A percentile compares a stretch with the other conserved stretches of the same genome.
Conservation (phyloP, 2,329 filamentous ascomycete genomes). For the Cadophora gregata region DNA sequence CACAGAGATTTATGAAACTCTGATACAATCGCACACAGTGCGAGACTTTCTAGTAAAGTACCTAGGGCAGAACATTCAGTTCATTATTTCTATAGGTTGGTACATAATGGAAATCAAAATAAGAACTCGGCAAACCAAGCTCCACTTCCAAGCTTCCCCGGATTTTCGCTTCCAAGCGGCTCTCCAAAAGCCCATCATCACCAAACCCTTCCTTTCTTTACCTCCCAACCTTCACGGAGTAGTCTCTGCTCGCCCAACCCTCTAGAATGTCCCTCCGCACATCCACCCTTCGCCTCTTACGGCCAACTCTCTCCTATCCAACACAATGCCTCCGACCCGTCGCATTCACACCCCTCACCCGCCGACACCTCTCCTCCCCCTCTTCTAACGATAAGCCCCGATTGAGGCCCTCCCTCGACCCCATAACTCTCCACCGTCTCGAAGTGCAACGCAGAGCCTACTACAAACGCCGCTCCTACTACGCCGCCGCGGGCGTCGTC, state of each 20-base stretch:
- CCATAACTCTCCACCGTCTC: constrained; percentile 41
- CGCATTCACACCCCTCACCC: background rate
- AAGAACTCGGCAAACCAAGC: constrained; percentile 16
- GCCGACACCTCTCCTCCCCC: constrained; percentile 12
- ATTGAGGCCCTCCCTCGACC: constrained; percentile 33
- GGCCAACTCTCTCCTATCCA: constrained; percentile 3
- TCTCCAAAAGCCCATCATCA: constrained; percentile 23
- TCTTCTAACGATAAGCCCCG: constrained; percentile 20
- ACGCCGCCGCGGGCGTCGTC: constrained; percentile 38
- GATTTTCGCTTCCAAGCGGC: constrained; percentile 24
- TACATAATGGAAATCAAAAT: constrained; percentile 3
- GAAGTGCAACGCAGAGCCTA: constrained; percentile 36
- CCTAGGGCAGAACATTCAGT: too few relatives aligned
- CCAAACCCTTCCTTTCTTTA: constrained; percentile 7
- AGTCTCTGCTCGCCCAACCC: constrained; percentile 1
- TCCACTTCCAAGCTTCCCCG: too few relatives aligned
- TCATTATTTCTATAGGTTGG: too few relatives aligned
- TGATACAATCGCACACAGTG: too few relatives aligned
- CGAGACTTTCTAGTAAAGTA: too few relatives aligned
- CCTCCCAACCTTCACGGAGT: background rate
- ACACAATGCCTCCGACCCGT: constrained; percentile 20
- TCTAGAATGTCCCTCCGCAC: constrained; percentile 36
- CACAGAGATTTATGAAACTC: too few relatives aligned
- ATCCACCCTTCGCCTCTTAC: constrained; percentile 27
- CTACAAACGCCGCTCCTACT: constrained; percentile 42